Base-by-base conservation (phyloP, 108 stramenopile species). In the Cylindrotheca fusiformis region DNA sequence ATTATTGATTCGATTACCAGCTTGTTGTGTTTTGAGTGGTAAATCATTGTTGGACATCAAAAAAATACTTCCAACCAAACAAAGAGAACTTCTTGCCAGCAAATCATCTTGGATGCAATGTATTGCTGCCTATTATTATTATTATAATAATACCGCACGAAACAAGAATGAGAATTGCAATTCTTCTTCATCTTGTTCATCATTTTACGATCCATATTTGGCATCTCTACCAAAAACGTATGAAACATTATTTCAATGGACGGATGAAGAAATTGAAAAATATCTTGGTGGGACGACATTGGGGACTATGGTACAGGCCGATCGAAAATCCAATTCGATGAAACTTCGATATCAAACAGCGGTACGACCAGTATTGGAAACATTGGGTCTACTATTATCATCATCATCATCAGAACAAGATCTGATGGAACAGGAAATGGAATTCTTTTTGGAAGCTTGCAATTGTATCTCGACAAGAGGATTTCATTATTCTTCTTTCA, bases 401-500 rank as follows among this genome's bases (percentile, higher is more conserved):
- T 3, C 45, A 26, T 23, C 19, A 1, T 25, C 21, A 4, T n/a
- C 52, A 49, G 71, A 56, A 51, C 29, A 48, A 17, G 25, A 24
- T 45, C 55, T 52, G 55, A 23, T 32, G n/a, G 47, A 33, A 30
- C 32, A 63, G 20, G 68, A 82, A 10, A 76, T 69, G 52, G 55
- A 69, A 23, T 21, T 52, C 2, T 88, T 93, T 68, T 54, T 75
- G 22, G 44, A 67, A 56, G 84, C 84, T 1, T 86, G 83, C 60
- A 77, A 76, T 70, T 84, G 83, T 41, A 76, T 93, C 46, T 86
- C 88, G 2, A 89, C 91, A 0, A 57, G 91, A 36, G 86, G 84
- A 19, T 93, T 93, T 81, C 91, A 93, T 67, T 41, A 41, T 41
- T 41, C 36, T 6, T 6, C 10, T 41, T 6, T 10, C 10, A n/a